Evolutionary conservation across 2,329 filamentous ascomycete species (phyloP).

Genomic region (Phaeosphaeriaceae sp.): DNA sequence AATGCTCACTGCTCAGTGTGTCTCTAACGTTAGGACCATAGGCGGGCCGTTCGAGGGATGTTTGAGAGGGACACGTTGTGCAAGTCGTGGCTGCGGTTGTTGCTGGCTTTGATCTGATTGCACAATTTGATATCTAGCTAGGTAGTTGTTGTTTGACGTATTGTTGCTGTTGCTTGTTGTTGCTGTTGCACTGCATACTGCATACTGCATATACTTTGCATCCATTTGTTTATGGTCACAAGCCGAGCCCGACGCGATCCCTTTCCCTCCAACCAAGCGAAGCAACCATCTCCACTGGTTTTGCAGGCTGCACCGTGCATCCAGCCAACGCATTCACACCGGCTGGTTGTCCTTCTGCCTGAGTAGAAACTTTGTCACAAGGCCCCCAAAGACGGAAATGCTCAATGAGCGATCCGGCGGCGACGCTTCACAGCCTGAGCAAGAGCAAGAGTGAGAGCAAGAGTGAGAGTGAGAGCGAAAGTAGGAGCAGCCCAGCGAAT

Average conservation of each 20-base stretch:
- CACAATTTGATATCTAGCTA: no score
- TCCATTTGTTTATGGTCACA: background rate
- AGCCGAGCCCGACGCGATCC: background rate
- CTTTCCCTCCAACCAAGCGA: background rate
- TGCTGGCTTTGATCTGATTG: background rate
- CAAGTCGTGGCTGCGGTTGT: background rate
- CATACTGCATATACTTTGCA: no score
- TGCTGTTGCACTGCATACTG: no score
- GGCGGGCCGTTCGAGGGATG: background rate
- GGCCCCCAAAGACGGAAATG: constrained; percentile 21
- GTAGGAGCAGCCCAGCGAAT: constrained; percentile 28
- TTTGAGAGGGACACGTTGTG: background rate
- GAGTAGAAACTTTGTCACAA: constrained; percentile 5
- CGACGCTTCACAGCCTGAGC: constrained; percentile 16
- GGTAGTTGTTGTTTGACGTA: no score
- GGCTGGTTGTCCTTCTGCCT: constrained; percentile 22
- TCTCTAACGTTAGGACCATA: background rate
- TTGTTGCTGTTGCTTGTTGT: no score
- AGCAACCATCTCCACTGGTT: background rate
- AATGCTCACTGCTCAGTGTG: background rate
- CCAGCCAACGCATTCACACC: constrained; percentile 9
- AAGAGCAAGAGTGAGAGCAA: background rate
- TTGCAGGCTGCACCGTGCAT: constrained; percentile 9
- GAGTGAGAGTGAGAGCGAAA: background rate
- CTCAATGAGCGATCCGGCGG: constrained; percentile 32